These are phyloP conservation scores for Exidia glandulosa DNA, from an alignment of 768 basidiomycete genomes.

Conservation along the genomic window DNA sequence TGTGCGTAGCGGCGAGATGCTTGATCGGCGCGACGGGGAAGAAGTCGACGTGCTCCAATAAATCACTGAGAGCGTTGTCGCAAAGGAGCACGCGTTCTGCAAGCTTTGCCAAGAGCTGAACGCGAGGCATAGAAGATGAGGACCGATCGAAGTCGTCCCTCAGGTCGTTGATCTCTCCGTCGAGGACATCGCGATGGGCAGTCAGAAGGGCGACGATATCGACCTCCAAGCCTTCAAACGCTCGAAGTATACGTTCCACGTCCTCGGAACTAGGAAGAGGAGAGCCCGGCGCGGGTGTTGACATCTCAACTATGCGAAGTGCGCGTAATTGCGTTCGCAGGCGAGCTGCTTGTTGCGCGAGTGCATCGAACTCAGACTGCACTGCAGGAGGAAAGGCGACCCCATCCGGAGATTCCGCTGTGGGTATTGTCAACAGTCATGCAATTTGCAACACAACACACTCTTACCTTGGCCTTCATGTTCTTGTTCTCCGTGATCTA, in stretches of 20 bases:
- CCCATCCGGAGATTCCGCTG: background rate
- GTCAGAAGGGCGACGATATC: slow-evolving; percentile 39
- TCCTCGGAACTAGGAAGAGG: slow-evolving; percentile 42
- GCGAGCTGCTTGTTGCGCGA: background rate
- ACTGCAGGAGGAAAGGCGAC: background rate
- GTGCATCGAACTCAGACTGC: background rate
- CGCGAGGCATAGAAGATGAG: slow-evolving; percentile 34
- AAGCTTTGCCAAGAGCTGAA: slow-evolving; percentile 48
- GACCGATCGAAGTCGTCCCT: slow-evolving; percentile 46
- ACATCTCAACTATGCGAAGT: background rate
- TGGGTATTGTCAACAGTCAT: background rate
- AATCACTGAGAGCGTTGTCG: slow-evolving; percentile 71
- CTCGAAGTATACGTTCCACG: slow-evolving; percentile 33
- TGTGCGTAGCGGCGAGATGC: slow-evolving; percentile 39
- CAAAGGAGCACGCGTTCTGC: slow-evolving; percentile 39
- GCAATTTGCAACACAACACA: background rate
- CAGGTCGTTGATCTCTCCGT: slow-evolving; percentile 48
- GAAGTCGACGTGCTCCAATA: slow-evolving; percentile 78
- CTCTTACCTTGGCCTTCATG: background rate
- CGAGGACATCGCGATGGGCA: slow-evolving; percentile 23
- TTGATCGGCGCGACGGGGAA: slow-evolving; percentile 51
- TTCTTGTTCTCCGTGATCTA: background rate
- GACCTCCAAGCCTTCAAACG: slow-evolving; percentile 33
- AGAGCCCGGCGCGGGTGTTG: background rate
- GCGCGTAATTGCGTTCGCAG: background rate